These are phyloP conservation scores for Madurella fahalii DNA, from an alignment of 2,329 filamentous ascomycete genomes.

Conservation along the genomic window DNA sequence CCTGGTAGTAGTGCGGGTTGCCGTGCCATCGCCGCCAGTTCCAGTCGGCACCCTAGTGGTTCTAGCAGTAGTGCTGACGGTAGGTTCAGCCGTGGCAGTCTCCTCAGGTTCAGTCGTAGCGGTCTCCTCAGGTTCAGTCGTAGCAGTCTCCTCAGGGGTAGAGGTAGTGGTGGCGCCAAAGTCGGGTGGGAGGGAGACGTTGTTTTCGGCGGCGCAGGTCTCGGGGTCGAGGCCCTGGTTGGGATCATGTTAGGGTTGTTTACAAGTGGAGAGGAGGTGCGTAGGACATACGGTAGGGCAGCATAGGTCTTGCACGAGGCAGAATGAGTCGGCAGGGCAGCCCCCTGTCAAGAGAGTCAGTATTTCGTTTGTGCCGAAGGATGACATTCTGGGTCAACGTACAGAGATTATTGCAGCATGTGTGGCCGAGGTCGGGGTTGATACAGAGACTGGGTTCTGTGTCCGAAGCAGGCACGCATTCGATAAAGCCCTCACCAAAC, in stretches of 20 bases:
- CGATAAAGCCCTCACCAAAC: constrained; percentile 11
- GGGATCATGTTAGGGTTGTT: background rate
- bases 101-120: too few species aligned
- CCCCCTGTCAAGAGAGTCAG: constrained; percentile 3
- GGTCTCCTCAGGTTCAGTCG: constrained; percentile 37
- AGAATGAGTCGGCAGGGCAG: constrained; percentile 8
- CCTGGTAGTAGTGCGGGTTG: background rate
- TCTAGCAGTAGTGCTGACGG: background rate
- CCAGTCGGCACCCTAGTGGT: background rate
- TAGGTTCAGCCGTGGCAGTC: background rate
- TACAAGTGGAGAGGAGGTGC: background rate
- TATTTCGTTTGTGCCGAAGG: background rate
- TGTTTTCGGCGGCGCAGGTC: constrained; percentile 8
- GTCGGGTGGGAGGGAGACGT: constrained; percentile 8
- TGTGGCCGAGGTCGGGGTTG: constrained; percentile 9
- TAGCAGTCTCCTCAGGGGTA: background rate
- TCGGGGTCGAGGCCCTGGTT: constrained; percentile 6
- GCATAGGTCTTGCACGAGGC: constrained; percentile 10
- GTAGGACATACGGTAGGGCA: constrained; percentile 5
- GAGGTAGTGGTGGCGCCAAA: constrained; percentile 2
- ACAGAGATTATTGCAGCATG: constrained; percentile 9
- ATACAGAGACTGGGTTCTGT: constrained; percentile 3
- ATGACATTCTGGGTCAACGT: background rate
- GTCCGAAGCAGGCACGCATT: constrained; percentile 5
- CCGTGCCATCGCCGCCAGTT: background rate